Evolutionary conservation across 73 alveolate species (phyloP).

Genomic region (Paramecium biaurelia): DNA sequence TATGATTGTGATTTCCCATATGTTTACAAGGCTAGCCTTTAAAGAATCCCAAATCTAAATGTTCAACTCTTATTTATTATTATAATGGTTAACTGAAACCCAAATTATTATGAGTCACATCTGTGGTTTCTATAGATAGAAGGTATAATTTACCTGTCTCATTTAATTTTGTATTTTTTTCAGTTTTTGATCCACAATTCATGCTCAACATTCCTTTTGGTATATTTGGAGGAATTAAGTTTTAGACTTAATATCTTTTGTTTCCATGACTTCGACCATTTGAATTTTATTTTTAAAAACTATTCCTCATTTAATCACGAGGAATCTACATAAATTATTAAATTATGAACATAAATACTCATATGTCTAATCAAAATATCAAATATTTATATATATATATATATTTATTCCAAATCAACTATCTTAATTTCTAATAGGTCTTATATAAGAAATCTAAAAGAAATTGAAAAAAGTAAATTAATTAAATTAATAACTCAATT

Average conservation of each 20-base stretch:
- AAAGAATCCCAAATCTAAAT: slow-evolving; percentile 71
- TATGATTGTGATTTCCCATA: slow-evolving; percentile 73
- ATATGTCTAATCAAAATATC: not conserved
- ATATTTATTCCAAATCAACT: not conserved
- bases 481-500: not conserved
- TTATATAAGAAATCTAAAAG: not conserved
- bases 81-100: not conserved
- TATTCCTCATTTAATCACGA: not conserved
- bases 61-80: slow-evolving; percentile 11
- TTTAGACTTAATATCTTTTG: not conserved
- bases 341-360: not conserved
- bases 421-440: not conserved
- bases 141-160: slow-evolving; percentile 14
- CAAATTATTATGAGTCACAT: slow-evolving; percentile 32
- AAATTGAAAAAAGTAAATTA: not conserved
- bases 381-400: not conserved
- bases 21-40: slow-evolving; percentile 77
- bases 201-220: slow-evolving; percentile 43
- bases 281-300: not conserved
- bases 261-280: not conserved
- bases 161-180: not conserved
- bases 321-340: not conserved
- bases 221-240: not conserved
- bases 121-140: not conserved
- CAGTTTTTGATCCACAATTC: not conserved